Conservation (phyloP, 1,284 basidiomycete genomes). For the Cerrena zonata region DNA sequence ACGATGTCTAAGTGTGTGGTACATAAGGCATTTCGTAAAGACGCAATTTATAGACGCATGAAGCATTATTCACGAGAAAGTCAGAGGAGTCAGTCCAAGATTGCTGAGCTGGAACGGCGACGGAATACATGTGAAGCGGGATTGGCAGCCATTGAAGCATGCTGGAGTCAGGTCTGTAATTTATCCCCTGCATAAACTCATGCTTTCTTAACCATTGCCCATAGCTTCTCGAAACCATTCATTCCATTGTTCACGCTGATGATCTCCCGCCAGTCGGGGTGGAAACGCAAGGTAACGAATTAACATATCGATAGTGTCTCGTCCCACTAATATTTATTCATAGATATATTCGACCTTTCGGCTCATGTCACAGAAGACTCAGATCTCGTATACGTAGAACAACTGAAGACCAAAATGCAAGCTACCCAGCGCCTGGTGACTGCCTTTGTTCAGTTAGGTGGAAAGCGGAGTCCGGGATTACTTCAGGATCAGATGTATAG, state of each 20-base stretch:
- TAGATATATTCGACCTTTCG: conserved; percentile 48
- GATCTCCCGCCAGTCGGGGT: conserved; percentile 41
- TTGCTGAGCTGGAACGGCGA: conserved; percentile 69
- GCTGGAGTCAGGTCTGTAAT: conserved; percentile 76
- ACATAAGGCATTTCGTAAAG: conserved; percentile 56
- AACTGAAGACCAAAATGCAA: conserved; percentile 50
- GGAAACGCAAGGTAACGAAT: conserved; percentile 38
- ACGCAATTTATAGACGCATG: conserved; percentile 90
- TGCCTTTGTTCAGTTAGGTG: conserved; percentile 48
- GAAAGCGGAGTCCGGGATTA: conserved; percentile 26
- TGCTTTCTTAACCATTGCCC: conserved; percentile 10
- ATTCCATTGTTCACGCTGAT: conserved; percentile 53
- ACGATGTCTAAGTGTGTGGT: neutral
- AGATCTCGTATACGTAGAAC: conserved; percentile 38
- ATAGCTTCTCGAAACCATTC: conserved; percentile 66
- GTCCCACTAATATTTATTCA: conserved; percentile 8
- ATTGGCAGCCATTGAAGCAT: conserved; percentile 78
- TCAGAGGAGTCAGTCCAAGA: conserved; percentile 61
- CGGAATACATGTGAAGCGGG: conserved; percentile 73
- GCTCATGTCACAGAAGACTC: conserved; percentile 46
- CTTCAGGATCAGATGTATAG: conserved; percentile 36
- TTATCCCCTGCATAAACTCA: conserved; percentile 4
- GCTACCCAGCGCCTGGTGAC: conserved; percentile 57
- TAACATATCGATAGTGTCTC: conserved; percentile 5
- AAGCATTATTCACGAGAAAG: conserved; percentile 81